phyloP scores from a whole-genome alignment of 495 filamentous ascomycete species.

The Xylaria cubensis region DNA sequence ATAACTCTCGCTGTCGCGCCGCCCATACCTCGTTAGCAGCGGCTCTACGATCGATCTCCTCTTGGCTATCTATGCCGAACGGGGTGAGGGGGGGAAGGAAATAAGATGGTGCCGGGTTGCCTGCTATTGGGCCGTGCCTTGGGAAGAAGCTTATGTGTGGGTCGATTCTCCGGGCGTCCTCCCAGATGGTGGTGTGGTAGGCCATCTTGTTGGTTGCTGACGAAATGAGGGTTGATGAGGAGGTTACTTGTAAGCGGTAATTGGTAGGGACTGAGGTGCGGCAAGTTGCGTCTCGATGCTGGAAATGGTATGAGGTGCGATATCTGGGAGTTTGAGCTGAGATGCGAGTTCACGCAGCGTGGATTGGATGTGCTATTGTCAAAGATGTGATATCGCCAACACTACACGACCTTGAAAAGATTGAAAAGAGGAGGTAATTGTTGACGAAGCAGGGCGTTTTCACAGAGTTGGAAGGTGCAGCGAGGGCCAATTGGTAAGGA shows the following conservation, averaged over 20 bases:
- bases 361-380: neutral
- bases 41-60: neutral
- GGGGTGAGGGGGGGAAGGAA: conserved; percentile 3
- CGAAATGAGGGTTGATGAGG: neutral
- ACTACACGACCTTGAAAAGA: neutral
- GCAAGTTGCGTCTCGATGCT: neutral
- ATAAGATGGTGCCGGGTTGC: neutral
- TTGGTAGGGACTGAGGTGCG: neutral
- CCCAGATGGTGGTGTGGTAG: neutral
- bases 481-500: neutral
- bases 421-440: neutral
- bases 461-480: neutral
- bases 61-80: conserved; percentile 2
- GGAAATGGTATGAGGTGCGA: neutral
- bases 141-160: neutral
- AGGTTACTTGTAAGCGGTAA: neutral
- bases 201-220: conserved; percentile 7
- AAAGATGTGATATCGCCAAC: neutral
- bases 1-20: neutral
- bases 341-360: neutral
- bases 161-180: conserved; percentile 5
- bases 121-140: neutral
- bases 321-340: neutral
- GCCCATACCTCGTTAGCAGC: neutral
- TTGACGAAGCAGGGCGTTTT: neutral